A percentile compares a stretch with the other conserved stretches of the same genome.
Conservation (phyloP, 495 filamentous ascomycete genomes). For the Alectoria sarmentosa region DNA sequence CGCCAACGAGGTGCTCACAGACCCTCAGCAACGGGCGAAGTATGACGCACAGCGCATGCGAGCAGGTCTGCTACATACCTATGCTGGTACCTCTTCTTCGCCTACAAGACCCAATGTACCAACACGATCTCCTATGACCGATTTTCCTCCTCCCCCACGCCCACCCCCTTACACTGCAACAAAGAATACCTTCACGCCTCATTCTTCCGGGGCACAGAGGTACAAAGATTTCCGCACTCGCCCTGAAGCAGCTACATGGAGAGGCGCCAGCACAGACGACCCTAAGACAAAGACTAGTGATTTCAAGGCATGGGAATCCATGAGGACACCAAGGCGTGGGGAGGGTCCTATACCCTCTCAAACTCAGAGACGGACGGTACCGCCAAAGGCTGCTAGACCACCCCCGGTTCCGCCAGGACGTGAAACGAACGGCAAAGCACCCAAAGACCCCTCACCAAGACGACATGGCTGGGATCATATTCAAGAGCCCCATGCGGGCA, state of each 20-base stretch:
- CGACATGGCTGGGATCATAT: constrained; percentile 41
- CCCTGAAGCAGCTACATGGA: constrained; percentile 22
- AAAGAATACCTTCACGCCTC: constrained; percentile 30
- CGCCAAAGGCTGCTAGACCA: constrained; percentile 17
- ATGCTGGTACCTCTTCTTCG: constrained; percentile 15
- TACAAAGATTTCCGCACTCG: constrained; percentile 36
- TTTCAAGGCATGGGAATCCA: constrained; percentile 63
- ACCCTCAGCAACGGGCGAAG: constrained; percentile 57
- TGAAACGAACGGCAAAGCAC: constrained; percentile 31
- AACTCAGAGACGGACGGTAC: constrained; percentile 23
- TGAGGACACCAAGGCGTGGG: constrained; percentile 40
- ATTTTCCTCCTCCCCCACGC: constrained; percentile 28
- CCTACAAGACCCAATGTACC: constrained; percentile 25
- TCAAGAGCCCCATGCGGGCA: constrained; percentile 29
- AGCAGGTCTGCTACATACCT: constrained; percentile 28
- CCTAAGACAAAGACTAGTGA: constrained; percentile 50
- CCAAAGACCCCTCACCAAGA: constrained; percentile 31
- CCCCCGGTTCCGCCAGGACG: constrained; percentile 30
- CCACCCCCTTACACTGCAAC: constrained; percentile 29
- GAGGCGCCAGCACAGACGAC: constrained; percentile 37
- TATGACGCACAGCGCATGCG: constrained; percentile 68
- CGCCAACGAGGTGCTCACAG: constrained; percentile 75
- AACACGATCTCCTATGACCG: constrained; percentile 24
- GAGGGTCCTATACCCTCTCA: constrained; percentile 28
- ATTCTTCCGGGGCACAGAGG: constrained; percentile 48